Percentiles rank a stretch among this genome's conserved stretches.
phyloP scores from a whole-genome alignment of 192 early-diverging fungal genomes.

The Umbelopsis isabellina region DNA sequence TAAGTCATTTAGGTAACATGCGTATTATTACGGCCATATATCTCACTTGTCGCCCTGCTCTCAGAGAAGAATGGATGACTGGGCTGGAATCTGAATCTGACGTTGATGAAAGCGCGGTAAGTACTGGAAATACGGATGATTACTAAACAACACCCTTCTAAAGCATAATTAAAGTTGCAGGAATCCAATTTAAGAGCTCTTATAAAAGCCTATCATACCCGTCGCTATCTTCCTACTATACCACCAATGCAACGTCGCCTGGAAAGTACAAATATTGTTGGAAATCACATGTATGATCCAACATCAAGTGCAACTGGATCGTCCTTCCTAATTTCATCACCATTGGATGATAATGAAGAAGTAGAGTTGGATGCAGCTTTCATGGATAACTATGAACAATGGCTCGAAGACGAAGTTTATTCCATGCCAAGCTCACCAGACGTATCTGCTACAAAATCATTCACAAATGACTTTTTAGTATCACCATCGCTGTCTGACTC shows the following conservation, averaged over 20 bases:
- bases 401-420: constrained; percentile 63
- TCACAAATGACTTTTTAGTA: not conserved
- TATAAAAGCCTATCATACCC: constrained; percentile 65
- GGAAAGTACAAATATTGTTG: not conserved
- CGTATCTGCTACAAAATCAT: not conserved
- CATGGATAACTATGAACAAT: constrained; percentile 66
- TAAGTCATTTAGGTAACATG: constrained; percentile 62
- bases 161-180: constrained; percentile 45
- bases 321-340: not conserved
- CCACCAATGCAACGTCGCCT: constrained; percentile 3
- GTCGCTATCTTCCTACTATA: constrained; percentile 35
- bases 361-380: constrained; percentile 63
- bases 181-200: constrained; percentile 67
- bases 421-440: constrained; percentile 1
- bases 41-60: constrained; percentile 61
- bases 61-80: constrained; percentile 74
- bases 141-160: too few species aligned
- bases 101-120: constrained; percentile 71
- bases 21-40: constrained; percentile 83
- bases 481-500: constrained; percentile 7
- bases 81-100: constrained; percentile 69
- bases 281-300: not conserved
- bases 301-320: not conserved
- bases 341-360: not conserved
- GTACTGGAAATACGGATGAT: not conserved